Percentiles rank a stretch among this genome's conserved stretches.
Conservation (phyloP, 805 yeast species). For the Saccharomycopsis microspora region DNA sequence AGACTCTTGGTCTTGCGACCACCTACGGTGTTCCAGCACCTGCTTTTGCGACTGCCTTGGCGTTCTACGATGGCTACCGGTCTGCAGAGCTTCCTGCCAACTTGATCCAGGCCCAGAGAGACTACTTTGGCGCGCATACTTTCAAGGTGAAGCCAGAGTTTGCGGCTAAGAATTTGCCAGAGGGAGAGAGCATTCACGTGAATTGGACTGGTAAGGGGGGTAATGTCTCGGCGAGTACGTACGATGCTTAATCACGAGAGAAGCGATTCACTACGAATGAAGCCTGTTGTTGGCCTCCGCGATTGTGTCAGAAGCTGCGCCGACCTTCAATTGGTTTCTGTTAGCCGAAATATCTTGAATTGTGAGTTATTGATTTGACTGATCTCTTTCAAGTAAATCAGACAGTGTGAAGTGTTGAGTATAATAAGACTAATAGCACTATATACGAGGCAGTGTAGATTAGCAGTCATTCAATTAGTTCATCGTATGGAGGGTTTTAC, state of each 20-base stretch:
- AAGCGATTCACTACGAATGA: no score
- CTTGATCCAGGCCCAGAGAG: constrained; percentile 98
- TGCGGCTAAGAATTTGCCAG: constrained; percentile 69
- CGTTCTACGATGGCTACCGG: constrained; percentile 99
- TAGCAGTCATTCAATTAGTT: no score
- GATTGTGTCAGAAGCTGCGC: no score
- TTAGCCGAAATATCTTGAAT: no score
- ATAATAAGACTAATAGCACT: no score
- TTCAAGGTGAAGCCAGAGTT: constrained; percentile 86
- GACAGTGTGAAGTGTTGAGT: no score
- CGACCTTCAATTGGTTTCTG: no score
- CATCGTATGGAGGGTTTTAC: no score
- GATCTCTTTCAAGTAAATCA: no score
- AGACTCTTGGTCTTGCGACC: constrained; percentile 66
- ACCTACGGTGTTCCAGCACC: constrained; percentile 93
- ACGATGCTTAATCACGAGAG: constrained; percentile 55
- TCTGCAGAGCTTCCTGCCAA: constrained; percentile 92
- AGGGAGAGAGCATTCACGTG: constrained; percentile 76
- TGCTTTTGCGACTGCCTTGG: constrained; percentile 91
- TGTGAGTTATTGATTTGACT: no score
- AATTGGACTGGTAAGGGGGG: constrained; percentile 99
- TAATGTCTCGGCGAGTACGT: constrained; percentile 89
- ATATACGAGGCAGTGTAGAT: no score
- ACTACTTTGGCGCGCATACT: constrained; percentile 99
- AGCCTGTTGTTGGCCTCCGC: no score